These are phyloP conservation scores for Didymella arachidicola DNA, from an alignment of 2,329 filamentous ascomycete species.

Conservation along the genomic window DNA sequence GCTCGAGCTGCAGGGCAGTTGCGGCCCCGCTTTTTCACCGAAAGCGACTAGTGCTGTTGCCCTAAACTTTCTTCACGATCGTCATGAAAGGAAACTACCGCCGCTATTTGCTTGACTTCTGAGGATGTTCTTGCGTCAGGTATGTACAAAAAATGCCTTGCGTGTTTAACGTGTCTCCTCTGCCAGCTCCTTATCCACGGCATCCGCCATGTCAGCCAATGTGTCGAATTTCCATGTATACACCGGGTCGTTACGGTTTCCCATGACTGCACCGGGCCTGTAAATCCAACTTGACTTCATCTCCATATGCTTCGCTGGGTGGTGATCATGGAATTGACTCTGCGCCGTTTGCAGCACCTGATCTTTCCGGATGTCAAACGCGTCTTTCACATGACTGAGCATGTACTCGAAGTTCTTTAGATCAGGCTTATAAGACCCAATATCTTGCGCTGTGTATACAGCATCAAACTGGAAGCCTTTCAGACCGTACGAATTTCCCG, in stretches of 20 bases:
- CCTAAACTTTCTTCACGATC: background rate
- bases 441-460: conserved; percentile 73
- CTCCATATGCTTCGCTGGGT: conserved; percentile 67
- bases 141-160: background rate
- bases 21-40: background rate
- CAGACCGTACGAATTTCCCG: conserved; percentile 60
- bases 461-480: conserved; percentile 66
- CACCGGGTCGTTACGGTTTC: conserved; percentile 54
- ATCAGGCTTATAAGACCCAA: conserved; percentile 76
- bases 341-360: conserved; percentile 73
- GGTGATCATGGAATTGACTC: conserved; percentile 72
- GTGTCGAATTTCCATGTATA: conserved; percentile 64
- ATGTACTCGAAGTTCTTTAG: conserved; percentile 71
- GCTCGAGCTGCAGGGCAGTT: conserved; percentile 1
- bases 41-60: background rate
- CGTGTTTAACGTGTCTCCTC: background rate
- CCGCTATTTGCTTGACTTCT: background rate
- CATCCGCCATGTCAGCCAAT: conserved; percentile 67
- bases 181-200: conserved; percentile 53
- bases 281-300: conserved; percentile 72
- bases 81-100: background rate
- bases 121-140: background rate
- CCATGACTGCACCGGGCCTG: conserved; percentile 58
- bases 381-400: conserved; percentile 60
- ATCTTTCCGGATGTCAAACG: conserved; percentile 64